Conservation (phyloP, 2,329 filamentous ascomycete species). For the Gliomastix tumulicola region DNA sequence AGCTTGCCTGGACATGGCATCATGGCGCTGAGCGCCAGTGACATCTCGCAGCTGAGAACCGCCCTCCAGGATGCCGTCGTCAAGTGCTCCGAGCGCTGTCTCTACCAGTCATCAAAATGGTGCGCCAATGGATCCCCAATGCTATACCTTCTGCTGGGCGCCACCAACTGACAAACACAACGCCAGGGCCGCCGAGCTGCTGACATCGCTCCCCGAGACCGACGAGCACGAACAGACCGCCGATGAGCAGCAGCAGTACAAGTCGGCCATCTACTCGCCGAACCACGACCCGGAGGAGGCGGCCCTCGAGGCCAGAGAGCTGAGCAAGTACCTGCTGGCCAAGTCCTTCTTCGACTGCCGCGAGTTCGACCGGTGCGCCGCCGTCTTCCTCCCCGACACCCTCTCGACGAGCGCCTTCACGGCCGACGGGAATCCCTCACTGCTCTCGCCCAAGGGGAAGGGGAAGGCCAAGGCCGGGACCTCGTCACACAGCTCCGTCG, state of each 20-base stretch:
- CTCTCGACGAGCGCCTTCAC: conserved; percentile 60
- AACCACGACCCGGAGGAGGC: conserved; percentile 67
- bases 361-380: conserved; percentile 89
- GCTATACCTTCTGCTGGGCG: no score
- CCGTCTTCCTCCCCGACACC: conserved; percentile 79
- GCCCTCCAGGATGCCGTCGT: conserved; percentile 80
- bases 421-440: conserved; percentile 21
- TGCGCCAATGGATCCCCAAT: conserved; percentile 26
- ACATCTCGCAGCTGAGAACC: conserved; percentile 58
- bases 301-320: conserved; percentile 68
- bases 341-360: conserved; percentile 94
- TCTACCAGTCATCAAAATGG: conserved; percentile 98
- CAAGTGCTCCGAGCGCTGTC: conserved; percentile 87
- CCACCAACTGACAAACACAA: background rate
- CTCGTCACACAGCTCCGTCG: conserved; percentile 11
- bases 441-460: conserved; percentile 48
- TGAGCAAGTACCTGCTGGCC: conserved; percentile 79
- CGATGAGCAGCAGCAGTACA: conserved; percentile 24
- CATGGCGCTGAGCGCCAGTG: conserved; percentile 50
- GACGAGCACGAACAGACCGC: conserved; percentile 41
- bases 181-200: conserved; percentile 82
- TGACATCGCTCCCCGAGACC: conserved; percentile 68
- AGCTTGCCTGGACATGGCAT: no score
- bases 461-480: conserved; percentile 41
- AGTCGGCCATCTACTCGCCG: conserved; percentile 40